Base-by-base conservation (phyloP, 73 alveolate species). In the Breviolum minutum region DNA sequence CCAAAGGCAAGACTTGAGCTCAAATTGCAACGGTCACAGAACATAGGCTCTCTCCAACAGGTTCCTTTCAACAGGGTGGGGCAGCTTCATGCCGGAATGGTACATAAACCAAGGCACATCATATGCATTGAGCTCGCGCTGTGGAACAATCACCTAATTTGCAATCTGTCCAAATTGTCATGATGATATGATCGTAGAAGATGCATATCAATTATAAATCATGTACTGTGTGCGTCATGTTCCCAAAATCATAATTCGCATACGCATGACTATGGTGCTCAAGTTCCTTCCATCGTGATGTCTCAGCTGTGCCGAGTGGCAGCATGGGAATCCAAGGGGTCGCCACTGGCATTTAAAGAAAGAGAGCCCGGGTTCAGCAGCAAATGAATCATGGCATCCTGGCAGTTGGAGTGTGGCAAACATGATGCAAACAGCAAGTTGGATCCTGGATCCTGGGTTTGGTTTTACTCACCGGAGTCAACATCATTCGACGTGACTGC, bases 311-410 rank as follows among this genome's bases (percentile, higher is more conserved):
- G 86, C 94, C 94, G 63, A 86, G 77, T 10, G 6, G 85, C 95
- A 6, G 98, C 98, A 62, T 92, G 98, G 30, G 99, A 74, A 79
- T 94, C 99, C 94, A 94, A 32, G 29, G 99, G 74, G 62, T 94
- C 99, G 29, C 99, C 94, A 11, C 26, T 17, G 3, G 63, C 85
- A 6, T 64, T 29, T 24, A 60, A 3, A n/a, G 90, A 77, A 61
- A 94, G 73, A 17, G 99, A 73, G 30, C 94, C 94, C 63, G 94
- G 79, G 73, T 94, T 94, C 40, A 94, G 94, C 70, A 94, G 86
- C 99, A 94, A 94, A 76, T 94, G 94, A 63, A 94, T 94, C 99
- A 94, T 94, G 85, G 99, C 99, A 80, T 94, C 99, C 94, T 94
- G 80, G 70, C 27, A 60, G 70, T 26, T 8, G 32, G 29, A 74